phyloP scores from a whole-genome alignment of 331 rosid genomes.

The Malus hybrid region DNA sequence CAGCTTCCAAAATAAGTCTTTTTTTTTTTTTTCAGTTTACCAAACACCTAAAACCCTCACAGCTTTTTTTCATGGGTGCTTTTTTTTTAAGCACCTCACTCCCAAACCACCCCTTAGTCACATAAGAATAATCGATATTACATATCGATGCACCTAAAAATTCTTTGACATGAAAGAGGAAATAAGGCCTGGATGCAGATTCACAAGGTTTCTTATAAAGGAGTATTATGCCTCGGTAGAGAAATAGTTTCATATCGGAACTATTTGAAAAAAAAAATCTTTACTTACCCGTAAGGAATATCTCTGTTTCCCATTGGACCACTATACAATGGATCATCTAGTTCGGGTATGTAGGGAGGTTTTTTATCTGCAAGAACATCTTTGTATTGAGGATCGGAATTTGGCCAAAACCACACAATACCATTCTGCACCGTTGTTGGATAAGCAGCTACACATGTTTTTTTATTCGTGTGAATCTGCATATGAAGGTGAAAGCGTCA shows the following conservation, averaged over 20 bases:
- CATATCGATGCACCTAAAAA: neutral
- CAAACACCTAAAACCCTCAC: no score
- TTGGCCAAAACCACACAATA: constrained; percentile 92
- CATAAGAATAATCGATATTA: neutral
- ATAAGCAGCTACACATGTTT: constrained; percentile 70
- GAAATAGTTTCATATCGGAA: neutral
- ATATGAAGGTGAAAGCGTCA: constrained; percentile 5
- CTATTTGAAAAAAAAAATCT: neutral
- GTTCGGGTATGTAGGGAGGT: constrained; percentile 59
- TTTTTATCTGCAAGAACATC: constrained; percentile 45
- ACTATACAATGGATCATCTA: constrained; percentile 66
- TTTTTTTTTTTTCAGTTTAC: no score
- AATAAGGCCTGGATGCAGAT: neutral
- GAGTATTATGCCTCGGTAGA: neutral
- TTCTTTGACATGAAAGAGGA: neutral
- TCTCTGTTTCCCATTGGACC: constrained; percentile 62
- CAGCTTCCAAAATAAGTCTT: no score
- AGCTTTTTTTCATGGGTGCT: no score
- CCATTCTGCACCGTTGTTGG: constrained; percentile 69
- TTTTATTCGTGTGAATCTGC: constrained; percentile 70
- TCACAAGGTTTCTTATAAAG: neutral
- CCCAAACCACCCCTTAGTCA: no score
- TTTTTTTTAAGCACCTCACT: no score
- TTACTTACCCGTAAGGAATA: constrained; percentile 61
- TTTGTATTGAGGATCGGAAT: constrained; percentile 59